Percentiles rank a stretch among this genome's conserved stretches.
Conservation (phyloP, 2,329 filamentous ascomycete genomes). For the Phaeosphaeriaceae sp. region DNA sequence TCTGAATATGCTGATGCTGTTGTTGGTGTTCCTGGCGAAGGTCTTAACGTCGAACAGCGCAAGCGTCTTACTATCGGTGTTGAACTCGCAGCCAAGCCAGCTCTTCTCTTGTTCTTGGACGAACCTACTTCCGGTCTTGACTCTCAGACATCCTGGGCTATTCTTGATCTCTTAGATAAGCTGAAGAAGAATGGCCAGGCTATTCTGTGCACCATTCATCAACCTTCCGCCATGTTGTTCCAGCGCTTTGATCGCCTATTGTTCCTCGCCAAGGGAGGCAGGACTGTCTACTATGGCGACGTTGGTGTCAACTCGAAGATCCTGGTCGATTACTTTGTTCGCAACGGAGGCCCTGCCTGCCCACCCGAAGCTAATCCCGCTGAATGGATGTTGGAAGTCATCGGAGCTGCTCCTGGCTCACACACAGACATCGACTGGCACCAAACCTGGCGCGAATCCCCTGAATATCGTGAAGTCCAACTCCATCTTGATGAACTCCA, state of each 20-base stretch:
- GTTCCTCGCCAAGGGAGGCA: conserved; percentile 77
- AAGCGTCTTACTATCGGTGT: conserved; percentile 91
- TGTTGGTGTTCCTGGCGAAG: conserved; percentile 88
- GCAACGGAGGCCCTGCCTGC: conserved; percentile 70
- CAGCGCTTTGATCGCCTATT: conserved; percentile 85
- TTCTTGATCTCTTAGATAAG: conserved; percentile 86
- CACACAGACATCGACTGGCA: conserved; percentile 60
- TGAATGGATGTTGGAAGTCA: conserved; percentile 75
- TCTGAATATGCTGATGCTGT: conserved; percentile 87
- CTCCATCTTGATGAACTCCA: conserved; percentile 56
- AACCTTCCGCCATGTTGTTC: conserved; percentile 95
- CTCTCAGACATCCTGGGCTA: conserved; percentile 91
- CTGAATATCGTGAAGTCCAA: conserved; percentile 54
- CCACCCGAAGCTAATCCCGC: conserved; percentile 76
- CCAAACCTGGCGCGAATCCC: conserved; percentile 56
- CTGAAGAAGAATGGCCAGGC: conserved; percentile 81
- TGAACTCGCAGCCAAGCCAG: conserved; percentile 91
- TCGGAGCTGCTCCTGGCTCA: conserved; percentile 59
- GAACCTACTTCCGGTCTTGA: conserved; percentile 95
- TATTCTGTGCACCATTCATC: conserved; percentile 96
- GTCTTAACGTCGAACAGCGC: conserved; percentile 68
- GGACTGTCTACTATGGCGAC: conserved; percentile 81
- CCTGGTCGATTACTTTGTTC: conserved; percentile 77
- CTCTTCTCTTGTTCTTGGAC: conserved; percentile 88
- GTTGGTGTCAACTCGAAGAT: conserved; percentile 73